Evolutionary conservation across 805 yeast genomes (phyloP).

Genomic region (Grigorovia transvaalensis): DNA sequence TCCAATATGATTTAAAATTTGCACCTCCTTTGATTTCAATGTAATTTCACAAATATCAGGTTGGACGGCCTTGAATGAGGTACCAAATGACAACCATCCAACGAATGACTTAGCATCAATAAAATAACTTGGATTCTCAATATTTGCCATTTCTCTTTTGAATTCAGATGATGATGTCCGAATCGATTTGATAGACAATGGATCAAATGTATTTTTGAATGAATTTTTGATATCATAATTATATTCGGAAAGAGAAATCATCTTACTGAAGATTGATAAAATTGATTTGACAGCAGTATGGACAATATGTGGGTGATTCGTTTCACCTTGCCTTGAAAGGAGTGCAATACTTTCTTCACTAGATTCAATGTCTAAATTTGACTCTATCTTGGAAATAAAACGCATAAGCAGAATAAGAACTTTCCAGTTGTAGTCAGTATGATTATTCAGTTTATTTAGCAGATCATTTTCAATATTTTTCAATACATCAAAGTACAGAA

Average conservation of each 20-base stretch:
- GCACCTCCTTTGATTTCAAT: slow-evolving; percentile 35
- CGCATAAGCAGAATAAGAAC: slow-evolving; percentile 38
- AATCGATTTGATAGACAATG: slow-evolving; percentile 32
- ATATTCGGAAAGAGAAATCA: slow-evolving; percentile 35
- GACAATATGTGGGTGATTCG: slow-evolving; percentile 62
- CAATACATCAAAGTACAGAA: slow-evolving; percentile 32
- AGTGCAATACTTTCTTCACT: slow-evolving; percentile 33
- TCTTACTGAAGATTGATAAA: slow-evolving; percentile 39
- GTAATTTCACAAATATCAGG: slow-evolving; percentile 23
- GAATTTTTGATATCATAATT: slow-evolving; percentile 40
- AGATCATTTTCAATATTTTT: slow-evolving; percentile 33
- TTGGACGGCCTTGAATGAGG: slow-evolving; percentile 34
- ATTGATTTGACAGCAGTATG: slow-evolving; percentile 51
- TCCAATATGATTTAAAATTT: slow-evolving; percentile 36
- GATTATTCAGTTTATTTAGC: slow-evolving; percentile 13
- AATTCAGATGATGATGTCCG: slow-evolving; percentile 38
- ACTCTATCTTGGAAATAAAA: slow-evolving; percentile 43
- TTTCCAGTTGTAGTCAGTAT: slow-evolving; percentile 41
- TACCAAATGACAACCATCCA: slow-evolving; percentile 76
- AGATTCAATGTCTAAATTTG: slow-evolving; percentile 39
- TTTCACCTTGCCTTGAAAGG: slow-evolving; percentile 38
- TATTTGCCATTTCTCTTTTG: slow-evolving; percentile 41
- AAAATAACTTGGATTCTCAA: slow-evolving; percentile 38
- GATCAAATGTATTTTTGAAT: slow-evolving; percentile 34
- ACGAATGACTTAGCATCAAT: slow-evolving; percentile 45